These are phyloP conservation scores for Polytrichum commune DNA, from an alignment of 225 moss, liverwort and hornwort species.

Conservation along the genomic window DNA sequence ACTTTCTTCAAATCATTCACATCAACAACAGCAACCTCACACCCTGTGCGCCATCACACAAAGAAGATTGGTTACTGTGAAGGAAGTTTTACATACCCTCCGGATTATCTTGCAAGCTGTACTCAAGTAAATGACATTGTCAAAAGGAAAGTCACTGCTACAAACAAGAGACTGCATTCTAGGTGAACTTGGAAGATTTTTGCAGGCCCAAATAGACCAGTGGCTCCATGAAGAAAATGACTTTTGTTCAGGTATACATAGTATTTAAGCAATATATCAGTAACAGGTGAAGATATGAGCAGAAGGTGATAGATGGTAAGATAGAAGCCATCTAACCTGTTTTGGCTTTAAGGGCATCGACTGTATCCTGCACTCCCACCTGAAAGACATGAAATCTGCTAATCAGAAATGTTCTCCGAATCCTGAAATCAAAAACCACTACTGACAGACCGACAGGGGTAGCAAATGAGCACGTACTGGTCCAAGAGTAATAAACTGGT, in stretches of 20 bases:
- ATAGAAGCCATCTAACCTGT: constrained; percentile 35
- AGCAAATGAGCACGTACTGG: constrained; percentile 38
- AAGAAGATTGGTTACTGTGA: neutral
- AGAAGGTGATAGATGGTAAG: neutral
- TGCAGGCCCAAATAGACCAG: too few relatives aligned
- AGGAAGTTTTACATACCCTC: neutral
- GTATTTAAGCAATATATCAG: too few relatives aligned
- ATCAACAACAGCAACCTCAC: constrained; percentile 89
- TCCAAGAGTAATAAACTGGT: constrained; percentile 97
- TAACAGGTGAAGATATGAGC: too few relatives aligned
- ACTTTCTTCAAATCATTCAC: constrained; percentile 91
- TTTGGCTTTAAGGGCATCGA: constrained; percentile 83
- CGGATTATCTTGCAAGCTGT: too few relatives aligned
- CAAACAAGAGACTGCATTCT: too few relatives aligned
- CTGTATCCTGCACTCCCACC: constrained; percentile 88
- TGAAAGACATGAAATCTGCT: constrained; percentile 20
- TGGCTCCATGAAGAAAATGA: too few relatives aligned
- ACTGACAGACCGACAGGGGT: neutral
- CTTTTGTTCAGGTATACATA: too few relatives aligned
- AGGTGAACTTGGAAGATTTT: too few relatives aligned
- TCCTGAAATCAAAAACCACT: neutral
- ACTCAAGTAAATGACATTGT: too few relatives aligned
- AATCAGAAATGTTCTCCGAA: neutral
- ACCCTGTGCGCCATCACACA: constrained; percentile 38
- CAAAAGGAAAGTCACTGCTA: too few relatives aligned